Evolutionary conservation across 106 monocot genomes (phyloP), one percentile per base, ranked within the genome.

Genomic region (Chionographis japonica): DNA sequence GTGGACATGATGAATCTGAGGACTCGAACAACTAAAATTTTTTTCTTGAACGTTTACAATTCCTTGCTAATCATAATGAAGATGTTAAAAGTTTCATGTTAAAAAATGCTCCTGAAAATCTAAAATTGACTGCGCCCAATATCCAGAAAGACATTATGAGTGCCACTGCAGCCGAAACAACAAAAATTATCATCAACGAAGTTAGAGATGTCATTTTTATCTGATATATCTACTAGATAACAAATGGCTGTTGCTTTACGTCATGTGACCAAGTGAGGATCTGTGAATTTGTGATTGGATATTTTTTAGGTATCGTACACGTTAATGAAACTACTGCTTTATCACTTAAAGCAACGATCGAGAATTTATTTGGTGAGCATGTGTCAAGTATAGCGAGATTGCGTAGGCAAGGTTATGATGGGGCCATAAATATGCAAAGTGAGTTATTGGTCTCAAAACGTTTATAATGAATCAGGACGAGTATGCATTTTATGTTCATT

Each of bases 21-120:
- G 49, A 64, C 2, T 70, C 55, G 35, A 43, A 6, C 9, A 64
- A 77, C 15, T 12, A 56, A 63, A 55, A 37, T 6, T 46, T 42
- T 55, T 69, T 69, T 77, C 76, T 70, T 41, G 49, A 77, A 43
- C 62, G 70, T 1, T 49, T 77, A 37, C 8, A 69, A 46, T 53
- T 54, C 40, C 46, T 62, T 35, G 40, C 18, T 37, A 39, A 54
- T 11, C 41, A 27, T 54, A 36, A 63, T 63, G 68, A 62, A 40
- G 19, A 61, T 10, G 11, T 50, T 10, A 12, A 15, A 58, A 7
- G 66, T 11, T 8, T 56, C 66, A 46, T 49, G 8, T 57, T n/a
- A n/a, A 12, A 1, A 41, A 37, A 56, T 42, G 1, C 46, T 43
- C 50, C n/a, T 20, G 15, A 42, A 62, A 70, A 56, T 77, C 16